Conservation (phyloP, 768 basidiomycete genomes). For the Asterophora lycoperdoides region DNA sequence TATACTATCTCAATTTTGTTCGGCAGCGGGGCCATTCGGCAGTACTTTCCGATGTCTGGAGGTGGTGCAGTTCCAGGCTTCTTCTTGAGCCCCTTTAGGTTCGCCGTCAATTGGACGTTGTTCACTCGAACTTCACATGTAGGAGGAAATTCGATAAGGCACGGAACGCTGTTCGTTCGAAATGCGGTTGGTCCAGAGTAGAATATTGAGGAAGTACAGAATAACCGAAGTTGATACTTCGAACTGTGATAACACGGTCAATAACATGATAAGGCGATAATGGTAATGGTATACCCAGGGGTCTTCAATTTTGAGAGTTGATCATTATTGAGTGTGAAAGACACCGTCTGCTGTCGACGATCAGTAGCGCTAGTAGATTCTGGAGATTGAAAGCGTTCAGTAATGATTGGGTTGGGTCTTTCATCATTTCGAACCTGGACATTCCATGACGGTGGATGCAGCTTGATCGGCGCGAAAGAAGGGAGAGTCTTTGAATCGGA, state of each 20-base stretch:
- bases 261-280: slow-evolving; percentile 1
- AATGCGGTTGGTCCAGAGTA: slow-evolving; percentile 54
- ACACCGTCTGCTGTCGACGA: slow-evolving; percentile 57
- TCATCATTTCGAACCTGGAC: slow-evolving; percentile 56
- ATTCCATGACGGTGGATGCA: slow-evolving; percentile 65
- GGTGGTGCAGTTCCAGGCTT: slow-evolving; percentile 94
- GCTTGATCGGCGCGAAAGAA: slow-evolving; percentile 67
- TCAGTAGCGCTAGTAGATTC: slow-evolving; percentile 80
- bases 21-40: slow-evolving; percentile 34
- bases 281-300: slow-evolving; percentile 41
- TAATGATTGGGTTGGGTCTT: neutral
- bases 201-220: slow-evolving; percentile 83
- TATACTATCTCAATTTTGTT: slow-evolving; percentile 87
- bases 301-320: slow-evolving; percentile 57
- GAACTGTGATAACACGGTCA: slow-evolving; percentile 35
- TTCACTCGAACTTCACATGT: slow-evolving; percentile 92
- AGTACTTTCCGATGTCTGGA: slow-evolving; percentile 53
- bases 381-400: slow-evolving; percentile 22
- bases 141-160: slow-evolving; percentile 86
- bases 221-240: slow-evolving; percentile 78
- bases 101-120: slow-evolving; percentile 59
- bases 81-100: slow-evolving; percentile 90
- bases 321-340: slow-evolving; percentile 64
- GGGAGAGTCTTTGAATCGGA: slow-evolving; percentile 78
- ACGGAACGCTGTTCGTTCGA: slow-evolving; percentile 47